These are phyloP conservation scores for Helenozyma baotianmanensis DNA, from an alignment of 805 yeast genomes.

Conservation along the genomic window DNA sequence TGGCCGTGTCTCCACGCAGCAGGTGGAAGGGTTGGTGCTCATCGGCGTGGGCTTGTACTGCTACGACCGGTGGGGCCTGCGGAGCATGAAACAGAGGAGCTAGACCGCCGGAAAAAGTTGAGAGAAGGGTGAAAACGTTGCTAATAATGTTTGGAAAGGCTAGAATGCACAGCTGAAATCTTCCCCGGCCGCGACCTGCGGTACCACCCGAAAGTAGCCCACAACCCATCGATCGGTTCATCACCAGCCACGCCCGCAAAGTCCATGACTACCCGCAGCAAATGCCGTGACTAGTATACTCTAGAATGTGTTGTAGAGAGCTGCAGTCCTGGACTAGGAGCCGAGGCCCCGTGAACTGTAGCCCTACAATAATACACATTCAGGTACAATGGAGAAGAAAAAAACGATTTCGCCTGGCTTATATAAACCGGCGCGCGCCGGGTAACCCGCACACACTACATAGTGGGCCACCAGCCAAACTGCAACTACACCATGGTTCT, in stretches of 20 bases:
- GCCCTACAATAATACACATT: conserved; percentile 51
- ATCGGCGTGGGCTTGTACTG: conserved; percentile 55
- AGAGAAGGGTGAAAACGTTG: too few species aligned
- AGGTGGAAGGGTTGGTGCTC: conserved; percentile 44
- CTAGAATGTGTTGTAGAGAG: conserved; percentile 50
- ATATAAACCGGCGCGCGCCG: conserved; percentile 16
- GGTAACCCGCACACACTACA: conserved; percentile 19
- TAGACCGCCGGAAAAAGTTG: too few species aligned
- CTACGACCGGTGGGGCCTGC: conserved; percentile 61
- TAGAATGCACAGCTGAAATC: conserved; percentile 36
- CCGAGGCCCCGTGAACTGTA: conserved; percentile 21
- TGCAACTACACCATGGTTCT: too few species aligned
- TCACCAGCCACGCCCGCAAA: conserved; percentile 34
- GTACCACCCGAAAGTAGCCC: conserved; percentile 2
- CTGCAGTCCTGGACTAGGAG: conserved; percentile 31
- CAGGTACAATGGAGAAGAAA: conserved; percentile 39
- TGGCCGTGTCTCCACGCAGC: conserved; percentile 39
- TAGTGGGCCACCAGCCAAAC: too few species aligned
- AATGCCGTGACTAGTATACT: conserved; percentile 33
- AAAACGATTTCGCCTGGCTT: conserved; percentile 3
- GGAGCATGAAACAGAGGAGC: conserved; percentile 15
- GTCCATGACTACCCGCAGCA: conserved; percentile 36
- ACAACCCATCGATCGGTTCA: too few species aligned
- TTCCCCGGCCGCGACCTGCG: conserved; percentile 7
- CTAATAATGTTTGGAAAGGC: conserved; percentile 43